Percentiles rank a stretch among this genome's conserved stretches.
Conservation (phyloP, 202 grass and related monocot species). For the Digitaria exilis region DNA sequence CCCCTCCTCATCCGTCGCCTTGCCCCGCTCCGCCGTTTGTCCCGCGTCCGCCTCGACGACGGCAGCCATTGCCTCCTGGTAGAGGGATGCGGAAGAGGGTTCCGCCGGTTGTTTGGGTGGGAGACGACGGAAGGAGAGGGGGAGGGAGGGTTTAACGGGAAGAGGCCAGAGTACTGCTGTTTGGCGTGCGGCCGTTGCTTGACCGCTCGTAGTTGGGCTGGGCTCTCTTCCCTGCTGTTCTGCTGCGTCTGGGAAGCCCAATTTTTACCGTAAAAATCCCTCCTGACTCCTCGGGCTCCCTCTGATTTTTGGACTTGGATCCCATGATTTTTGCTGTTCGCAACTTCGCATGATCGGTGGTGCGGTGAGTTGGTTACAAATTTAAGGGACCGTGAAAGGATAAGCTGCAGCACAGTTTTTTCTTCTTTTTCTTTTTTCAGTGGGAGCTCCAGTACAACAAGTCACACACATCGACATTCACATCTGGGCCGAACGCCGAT, state of each 20-base stretch:
- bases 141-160: slow-evolving; percentile 26
- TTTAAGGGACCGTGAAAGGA: no score
- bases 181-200: not conserved
- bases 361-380: no score
- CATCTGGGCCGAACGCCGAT: no score
- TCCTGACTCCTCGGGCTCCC: no score
- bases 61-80: slow-evolving; percentile 12
- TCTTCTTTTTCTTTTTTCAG: no score
- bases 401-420: no score
- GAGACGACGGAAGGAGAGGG: not conserved
- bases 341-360: no score
- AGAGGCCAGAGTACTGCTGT: not conserved
- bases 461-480: no score
- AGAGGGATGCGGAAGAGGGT: not conserved
- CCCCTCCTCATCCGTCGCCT: not conserved
- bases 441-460: no score
- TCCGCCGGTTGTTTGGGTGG: not conserved
- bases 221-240: not conserved
- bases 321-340: no score
- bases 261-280: no score
- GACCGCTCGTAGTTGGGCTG: not conserved
- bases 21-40: not conserved
- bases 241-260: not conserved
- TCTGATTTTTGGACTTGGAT: no score
- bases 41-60: not conserved